phyloP scores from a whole-genome alignment of 805 yeast species.

The Kuraishia ogatae region DNA sequence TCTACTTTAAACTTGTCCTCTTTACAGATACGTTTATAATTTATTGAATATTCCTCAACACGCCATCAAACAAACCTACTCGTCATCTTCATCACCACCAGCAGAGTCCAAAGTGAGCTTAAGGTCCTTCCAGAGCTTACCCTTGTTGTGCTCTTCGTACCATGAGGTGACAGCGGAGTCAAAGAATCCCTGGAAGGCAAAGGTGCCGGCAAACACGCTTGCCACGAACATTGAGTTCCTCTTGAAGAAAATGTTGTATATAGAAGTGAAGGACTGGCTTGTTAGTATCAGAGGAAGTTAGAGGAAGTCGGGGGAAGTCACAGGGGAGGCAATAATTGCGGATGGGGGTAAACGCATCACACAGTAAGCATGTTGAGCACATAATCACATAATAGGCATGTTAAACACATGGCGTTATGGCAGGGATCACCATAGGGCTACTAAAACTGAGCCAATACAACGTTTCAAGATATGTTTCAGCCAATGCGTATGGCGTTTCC shows the following conservation, averaged over 20 bases:
- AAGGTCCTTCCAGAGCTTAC: slow-evolving; percentile 81
- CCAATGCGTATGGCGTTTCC: too few species aligned
- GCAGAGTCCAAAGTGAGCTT: slow-evolving; percentile 50
- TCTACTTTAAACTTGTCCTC: too few species aligned
- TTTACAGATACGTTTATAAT: background rate
- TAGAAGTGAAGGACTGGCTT: slow-evolving; percentile 24
- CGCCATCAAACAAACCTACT: background rate
- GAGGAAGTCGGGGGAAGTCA: too few species aligned
- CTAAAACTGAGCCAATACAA: too few species aligned
- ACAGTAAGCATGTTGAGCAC: too few species aligned
- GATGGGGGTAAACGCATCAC: too few species aligned
- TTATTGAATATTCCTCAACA: background rate
- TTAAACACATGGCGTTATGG: too few species aligned
- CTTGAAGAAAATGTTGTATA: slow-evolving; percentile 68
- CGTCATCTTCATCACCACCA: slow-evolving; percentile 46
- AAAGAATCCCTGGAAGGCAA: slow-evolving; percentile 73
- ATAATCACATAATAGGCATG: too few species aligned
- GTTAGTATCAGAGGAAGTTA: background rate
- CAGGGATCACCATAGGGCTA: too few species aligned
- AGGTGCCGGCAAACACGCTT: slow-evolving; percentile 74
- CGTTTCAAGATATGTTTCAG: too few species aligned
- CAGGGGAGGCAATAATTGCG: too few species aligned
- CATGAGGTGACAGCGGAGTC: slow-evolving; percentile 59
- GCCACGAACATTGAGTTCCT: slow-evolving; percentile 88
- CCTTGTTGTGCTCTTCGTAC: slow-evolving; percentile 75